Percentiles rank a stretch among this genome's conserved stretches.
These are phyloP conservation scores for Solanum sitiens DNA, from an alignment of 257 asterid genomes.

Conservation along the genomic window DNA sequence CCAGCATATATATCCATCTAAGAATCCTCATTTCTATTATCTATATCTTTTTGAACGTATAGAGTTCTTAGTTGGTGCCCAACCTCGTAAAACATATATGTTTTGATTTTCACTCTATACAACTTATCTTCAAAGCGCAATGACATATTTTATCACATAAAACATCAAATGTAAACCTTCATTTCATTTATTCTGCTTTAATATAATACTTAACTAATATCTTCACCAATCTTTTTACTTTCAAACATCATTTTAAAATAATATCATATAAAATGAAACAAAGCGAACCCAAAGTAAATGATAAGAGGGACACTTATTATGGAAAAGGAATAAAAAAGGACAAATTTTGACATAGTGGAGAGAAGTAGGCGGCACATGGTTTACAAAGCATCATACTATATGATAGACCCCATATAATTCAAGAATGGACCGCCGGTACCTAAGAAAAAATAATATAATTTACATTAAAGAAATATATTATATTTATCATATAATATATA, in stretches of 20 bases:
- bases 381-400: not conserved
- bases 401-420: not conserved
- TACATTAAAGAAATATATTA: not conserved
- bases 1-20: not conserved
- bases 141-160: not conserved
- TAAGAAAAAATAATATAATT: not conserved
- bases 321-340: not conserved
- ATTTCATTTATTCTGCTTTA: too few relatives aligned
- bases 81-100: not conserved
- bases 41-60: not conserved
- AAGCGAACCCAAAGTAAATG: not conserved
- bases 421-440: not conserved
- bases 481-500: not conserved
- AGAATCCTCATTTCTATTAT: not conserved
- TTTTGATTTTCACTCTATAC: not conserved
- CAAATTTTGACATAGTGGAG: not conserved
- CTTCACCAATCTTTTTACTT: not conserved
- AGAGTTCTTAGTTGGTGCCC: not conserved
- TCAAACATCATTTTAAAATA: not conserved
- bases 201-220: too few relatives aligned
- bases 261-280: not conserved
- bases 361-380: not conserved
- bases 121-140: not conserved
- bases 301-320: not conserved
- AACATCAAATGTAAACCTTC: not conserved